phyloP scores from a whole-genome alignment of 2,329 filamentous ascomycete species.

The Fusarium siculi region DNA sequence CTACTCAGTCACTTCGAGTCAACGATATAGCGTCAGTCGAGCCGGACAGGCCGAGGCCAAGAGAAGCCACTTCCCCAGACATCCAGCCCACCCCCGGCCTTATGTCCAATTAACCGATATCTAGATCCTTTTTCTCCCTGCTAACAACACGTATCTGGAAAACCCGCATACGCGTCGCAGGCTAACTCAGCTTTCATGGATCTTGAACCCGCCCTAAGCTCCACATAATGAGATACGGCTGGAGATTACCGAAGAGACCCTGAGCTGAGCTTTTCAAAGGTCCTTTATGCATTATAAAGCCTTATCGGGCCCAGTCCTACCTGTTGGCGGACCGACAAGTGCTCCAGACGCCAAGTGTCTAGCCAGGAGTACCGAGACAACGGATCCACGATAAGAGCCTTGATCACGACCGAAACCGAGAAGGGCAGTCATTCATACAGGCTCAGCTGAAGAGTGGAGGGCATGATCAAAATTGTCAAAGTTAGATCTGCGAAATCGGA shows the following conservation, averaged over 20 bases:
- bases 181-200: neutral
- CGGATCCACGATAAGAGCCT: neutral
- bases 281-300: accelerated
- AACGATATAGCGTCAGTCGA: neutral
- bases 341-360: neutral
- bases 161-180: neutral
- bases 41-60: neutral
- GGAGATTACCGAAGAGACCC: neutral
- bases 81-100: neutral
- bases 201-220: neutral
- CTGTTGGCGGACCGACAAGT: neutral
- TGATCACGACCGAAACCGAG: neutral
- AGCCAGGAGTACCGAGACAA: neutral
- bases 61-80: neutral
- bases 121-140: neutral
- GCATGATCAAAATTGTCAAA: neutral
- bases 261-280: accelerated
- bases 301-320: too few species aligned
- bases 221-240: neutral
- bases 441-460: neutral
- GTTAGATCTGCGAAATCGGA: neutral
- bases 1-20: neutral
- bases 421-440: neutral
- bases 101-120: neutral
- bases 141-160: accelerated